Evolutionary conservation across 2,329 filamentous ascomycete genomes (phyloP).

Genomic region (Diaporthe ilicicola): DNA sequence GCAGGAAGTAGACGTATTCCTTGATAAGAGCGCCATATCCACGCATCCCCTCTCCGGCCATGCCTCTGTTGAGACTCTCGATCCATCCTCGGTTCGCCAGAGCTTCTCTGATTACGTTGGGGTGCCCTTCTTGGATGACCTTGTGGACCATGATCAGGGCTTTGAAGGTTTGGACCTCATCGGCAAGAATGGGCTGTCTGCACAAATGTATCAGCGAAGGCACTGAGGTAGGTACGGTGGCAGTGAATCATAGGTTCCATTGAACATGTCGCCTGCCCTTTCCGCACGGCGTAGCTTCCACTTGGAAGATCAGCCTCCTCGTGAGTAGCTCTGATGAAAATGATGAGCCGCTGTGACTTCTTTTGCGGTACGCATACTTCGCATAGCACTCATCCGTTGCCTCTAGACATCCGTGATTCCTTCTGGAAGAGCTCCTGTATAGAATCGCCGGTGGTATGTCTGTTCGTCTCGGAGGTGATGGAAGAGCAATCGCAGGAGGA

Average conservation of each 20-base stretch:
- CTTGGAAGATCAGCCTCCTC: neutral
- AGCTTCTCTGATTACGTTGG: conserved; percentile 85
- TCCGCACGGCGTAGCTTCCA: neutral
- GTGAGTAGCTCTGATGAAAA: no score
- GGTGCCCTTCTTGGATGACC: conserved; percentile 95
- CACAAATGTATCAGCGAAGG: conserved; percentile 29
- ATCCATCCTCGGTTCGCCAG: conserved; percentile 91
- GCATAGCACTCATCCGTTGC: neutral
- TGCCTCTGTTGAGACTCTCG: conserved; percentile 86
- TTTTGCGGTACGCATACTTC: neutral
- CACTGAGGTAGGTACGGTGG: neutral
- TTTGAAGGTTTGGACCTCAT: conserved; percentile 99
- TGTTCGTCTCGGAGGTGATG: neutral
- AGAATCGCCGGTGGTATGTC: neutral
- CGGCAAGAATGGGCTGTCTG: conserved; percentile 95
- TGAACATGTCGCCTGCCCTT: neutral
- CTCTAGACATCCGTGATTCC: neutral
- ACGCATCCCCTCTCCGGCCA: conserved; percentile 83
- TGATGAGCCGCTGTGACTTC: neutral
- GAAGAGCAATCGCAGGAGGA: conserved; percentile 2
- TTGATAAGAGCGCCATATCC: conserved; percentile 92
- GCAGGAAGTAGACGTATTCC: conserved; percentile 95
- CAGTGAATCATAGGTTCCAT: neutral
- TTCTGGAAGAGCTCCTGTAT: neutral
- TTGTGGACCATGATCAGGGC: conserved; percentile 97